These are phyloP conservation scores for Teratosphaeriaceae sp. DNA, from an alignment of 2,329 filamentous ascomycete genomes.

Conservation along the genomic window DNA sequence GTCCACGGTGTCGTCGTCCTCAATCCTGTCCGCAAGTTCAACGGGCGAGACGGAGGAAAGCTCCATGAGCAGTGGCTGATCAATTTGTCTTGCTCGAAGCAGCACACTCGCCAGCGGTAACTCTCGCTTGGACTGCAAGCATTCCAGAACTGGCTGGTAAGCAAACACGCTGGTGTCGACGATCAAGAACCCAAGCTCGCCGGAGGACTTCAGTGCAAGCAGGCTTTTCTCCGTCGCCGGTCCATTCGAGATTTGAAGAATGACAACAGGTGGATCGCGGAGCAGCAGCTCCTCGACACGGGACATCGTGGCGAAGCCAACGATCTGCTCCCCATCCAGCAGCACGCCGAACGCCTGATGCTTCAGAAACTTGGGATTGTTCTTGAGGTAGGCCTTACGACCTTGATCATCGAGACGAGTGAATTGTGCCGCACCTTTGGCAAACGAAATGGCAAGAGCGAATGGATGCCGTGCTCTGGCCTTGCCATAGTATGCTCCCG, in stretches of 20 bases:
- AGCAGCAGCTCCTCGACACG: constrained; percentile 45
- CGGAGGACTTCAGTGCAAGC: constrained; percentile 32
- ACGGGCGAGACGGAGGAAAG: constrained; percentile 21
- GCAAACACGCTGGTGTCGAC: constrained; percentile 63
- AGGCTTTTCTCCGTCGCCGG: constrained; percentile 44
- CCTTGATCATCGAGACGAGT: constrained; percentile 7
- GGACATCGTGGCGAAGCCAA: constrained; percentile 56
- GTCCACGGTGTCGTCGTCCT: constrained; percentile 17
- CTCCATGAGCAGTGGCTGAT: background rate
- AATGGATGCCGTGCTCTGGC: constrained; percentile 4
- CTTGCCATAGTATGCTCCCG: constrained; percentile 8
- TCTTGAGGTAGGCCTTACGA: constrained; percentile 41
- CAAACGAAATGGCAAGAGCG: constrained; percentile 4
- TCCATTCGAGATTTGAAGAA: constrained; percentile 46
- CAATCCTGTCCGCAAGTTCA: constrained; percentile 21
- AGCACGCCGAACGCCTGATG: constrained; percentile 58
- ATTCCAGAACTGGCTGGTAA: constrained; percentile 58
- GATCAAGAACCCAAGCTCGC: constrained; percentile 42
- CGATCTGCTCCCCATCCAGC: constrained; percentile 42
- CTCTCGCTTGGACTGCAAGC: constrained; percentile 50
- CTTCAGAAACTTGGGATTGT: constrained; percentile 47
- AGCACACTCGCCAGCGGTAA: constrained; percentile 52
- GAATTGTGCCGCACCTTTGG: constrained; percentile 4
- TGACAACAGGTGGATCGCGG: constrained; percentile 40
- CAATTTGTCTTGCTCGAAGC: constrained; percentile 3